Conservation (phyloP, 768 basidiomycete genomes). For the Gloeopeniophorella convolvens region DNA sequence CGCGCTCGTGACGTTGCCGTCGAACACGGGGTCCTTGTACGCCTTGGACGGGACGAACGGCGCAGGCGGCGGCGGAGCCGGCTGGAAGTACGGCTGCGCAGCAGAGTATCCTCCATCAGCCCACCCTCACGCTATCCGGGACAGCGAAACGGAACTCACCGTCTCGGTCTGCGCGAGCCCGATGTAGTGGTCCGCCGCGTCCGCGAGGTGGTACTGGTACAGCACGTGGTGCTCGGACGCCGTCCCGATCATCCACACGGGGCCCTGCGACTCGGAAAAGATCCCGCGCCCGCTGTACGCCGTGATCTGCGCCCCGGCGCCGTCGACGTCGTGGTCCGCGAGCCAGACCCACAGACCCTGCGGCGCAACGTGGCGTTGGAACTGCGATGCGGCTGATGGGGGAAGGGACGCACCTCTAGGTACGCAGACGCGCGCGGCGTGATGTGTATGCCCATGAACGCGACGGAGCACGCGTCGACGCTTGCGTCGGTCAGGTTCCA, state of each 20-base stretch:
- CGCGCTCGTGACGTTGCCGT: slow-evolving; percentile 34
- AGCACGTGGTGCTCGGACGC: slow-evolving; percentile 62
- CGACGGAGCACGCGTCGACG: slow-evolving; percentile 49
- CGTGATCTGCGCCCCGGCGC: slow-evolving; percentile 41
- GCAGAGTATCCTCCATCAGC: too few relatives aligned
- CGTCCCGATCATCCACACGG: slow-evolving; percentile 80
- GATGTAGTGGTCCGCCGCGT: slow-evolving; percentile 61
- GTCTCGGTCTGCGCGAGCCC: slow-evolving; percentile 72
- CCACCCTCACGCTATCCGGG: too few relatives aligned
- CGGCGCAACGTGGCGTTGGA: too few relatives aligned
- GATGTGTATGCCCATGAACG: slow-evolving; percentile 62
- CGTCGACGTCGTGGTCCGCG: slow-evolving; percentile 75
- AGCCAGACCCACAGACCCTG: slow-evolving; percentile 76
- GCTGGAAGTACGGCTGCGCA: slow-evolving; percentile 77
- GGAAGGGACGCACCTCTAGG: slow-evolving; percentile 43
- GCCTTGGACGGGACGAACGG: slow-evolving; percentile 42
- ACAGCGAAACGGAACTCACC: too few relatives aligned
- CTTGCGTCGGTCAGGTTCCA: slow-evolving; percentile 24
- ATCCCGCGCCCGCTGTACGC: too few relatives aligned
- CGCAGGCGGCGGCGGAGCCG: slow-evolving; percentile 44
- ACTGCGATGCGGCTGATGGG: too few relatives aligned
- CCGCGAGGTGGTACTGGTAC: slow-evolving; percentile 63
- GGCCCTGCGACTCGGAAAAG: slow-evolving; percentile 66
- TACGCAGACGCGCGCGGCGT: slow-evolving; percentile 34
- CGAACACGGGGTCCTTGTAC: slow-evolving; percentile 46